Evolutionary conservation across 495 filamentous ascomycete species (phyloP).

Genomic region (Talaromyces thailandensis): DNA sequence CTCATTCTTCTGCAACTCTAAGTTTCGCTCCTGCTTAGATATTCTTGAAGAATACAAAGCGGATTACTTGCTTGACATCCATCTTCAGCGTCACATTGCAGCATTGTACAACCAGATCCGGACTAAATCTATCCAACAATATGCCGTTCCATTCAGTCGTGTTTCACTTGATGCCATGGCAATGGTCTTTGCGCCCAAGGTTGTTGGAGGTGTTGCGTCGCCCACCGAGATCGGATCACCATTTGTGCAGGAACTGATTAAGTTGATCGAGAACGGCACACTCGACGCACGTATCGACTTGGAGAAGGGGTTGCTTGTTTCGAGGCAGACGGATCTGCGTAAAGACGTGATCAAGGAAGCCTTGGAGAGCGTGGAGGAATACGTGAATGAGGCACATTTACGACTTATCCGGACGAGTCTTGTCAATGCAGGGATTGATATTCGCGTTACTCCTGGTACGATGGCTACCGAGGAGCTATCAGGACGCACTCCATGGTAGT

Average conservation of each 20-base stretch:
- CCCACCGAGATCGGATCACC: slow-evolving; percentile 38
- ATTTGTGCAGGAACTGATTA: slow-evolving; percentile 67
- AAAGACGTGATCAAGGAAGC: slow-evolving; percentile 57
- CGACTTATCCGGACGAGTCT: slow-evolving; percentile 69
- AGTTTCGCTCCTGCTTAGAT: slow-evolving; percentile 74
- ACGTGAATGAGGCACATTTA: slow-evolving; percentile 64
- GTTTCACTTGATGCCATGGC: slow-evolving; percentile 61
- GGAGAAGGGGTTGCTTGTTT: slow-evolving; percentile 67
- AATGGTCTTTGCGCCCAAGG: slow-evolving; percentile 47
- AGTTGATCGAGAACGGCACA: slow-evolving; percentile 61
- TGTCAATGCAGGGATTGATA: slow-evolving; percentile 63
- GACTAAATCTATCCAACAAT: slow-evolving; percentile 87
- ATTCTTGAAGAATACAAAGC: slow-evolving; percentile 71
- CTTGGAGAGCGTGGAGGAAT: slow-evolving; percentile 56
- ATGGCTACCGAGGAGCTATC: not conserved
- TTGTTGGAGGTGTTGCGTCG: slow-evolving; percentile 23
- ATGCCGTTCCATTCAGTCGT: slow-evolving; percentile 70
- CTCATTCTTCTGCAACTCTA: slow-evolving; percentile 73
- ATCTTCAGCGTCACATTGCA: slow-evolving; percentile 69
- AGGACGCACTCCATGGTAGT: not conserved
- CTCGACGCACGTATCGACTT: slow-evolving; percentile 80
- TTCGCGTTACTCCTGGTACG: slow-evolving; percentile 27
- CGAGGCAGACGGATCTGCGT: slow-evolving; percentile 55
- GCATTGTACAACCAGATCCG: slow-evolving; percentile 64
- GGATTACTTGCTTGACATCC: slow-evolving; percentile 85